Conservation (phyloP, 768 basidiomycete species). For the Mycena albidolilacea region DNA sequence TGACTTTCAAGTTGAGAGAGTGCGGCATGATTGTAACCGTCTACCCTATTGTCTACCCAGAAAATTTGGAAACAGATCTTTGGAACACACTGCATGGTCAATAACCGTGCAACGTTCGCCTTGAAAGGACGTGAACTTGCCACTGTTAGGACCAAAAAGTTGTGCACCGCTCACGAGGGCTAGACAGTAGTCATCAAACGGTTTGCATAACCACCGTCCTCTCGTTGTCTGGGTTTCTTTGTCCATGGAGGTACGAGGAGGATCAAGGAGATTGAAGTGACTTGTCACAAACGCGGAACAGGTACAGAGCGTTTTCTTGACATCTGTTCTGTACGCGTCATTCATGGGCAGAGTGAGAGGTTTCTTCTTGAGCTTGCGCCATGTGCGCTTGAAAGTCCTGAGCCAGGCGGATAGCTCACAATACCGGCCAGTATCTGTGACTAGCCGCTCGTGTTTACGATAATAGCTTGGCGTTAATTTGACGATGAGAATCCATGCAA, state of each 20-base stretch:
- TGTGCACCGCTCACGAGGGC: conserved; percentile 1
- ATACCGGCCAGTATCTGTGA: too few relatives aligned
- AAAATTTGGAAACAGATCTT: not conserved
- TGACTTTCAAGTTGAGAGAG: too few relatives aligned
- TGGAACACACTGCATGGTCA: conserved; percentile 4
- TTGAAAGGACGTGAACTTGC: conserved; percentile 21
- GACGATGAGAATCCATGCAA: too few relatives aligned
- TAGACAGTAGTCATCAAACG: conserved; percentile 4
- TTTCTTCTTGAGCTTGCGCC: too few relatives aligned
- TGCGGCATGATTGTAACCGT: not conserved
- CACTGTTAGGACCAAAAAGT: not conserved
- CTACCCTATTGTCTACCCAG: not conserved
- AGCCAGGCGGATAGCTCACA: too few relatives aligned
- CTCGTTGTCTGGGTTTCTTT: not conserved
- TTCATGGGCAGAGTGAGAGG: too few relatives aligned
- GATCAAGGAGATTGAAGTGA: not conserved
- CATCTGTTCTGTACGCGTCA: too few relatives aligned
- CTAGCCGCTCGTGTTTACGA: too few relatives aligned
- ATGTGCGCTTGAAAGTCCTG: too few relatives aligned
- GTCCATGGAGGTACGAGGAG: not conserved
- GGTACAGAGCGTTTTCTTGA: too few relatives aligned
- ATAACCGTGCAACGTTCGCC: not conserved
- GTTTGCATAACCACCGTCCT: not conserved
- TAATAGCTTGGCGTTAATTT: too few relatives aligned
- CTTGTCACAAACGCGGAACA: too few relatives aligned